A percentile compares a stretch with the other conserved stretches of the same genome.
These are phyloP conservation scores for Pelargonium nanum DNA, from an alignment of 345 rosid species.

Conservation along the genomic window DNA sequence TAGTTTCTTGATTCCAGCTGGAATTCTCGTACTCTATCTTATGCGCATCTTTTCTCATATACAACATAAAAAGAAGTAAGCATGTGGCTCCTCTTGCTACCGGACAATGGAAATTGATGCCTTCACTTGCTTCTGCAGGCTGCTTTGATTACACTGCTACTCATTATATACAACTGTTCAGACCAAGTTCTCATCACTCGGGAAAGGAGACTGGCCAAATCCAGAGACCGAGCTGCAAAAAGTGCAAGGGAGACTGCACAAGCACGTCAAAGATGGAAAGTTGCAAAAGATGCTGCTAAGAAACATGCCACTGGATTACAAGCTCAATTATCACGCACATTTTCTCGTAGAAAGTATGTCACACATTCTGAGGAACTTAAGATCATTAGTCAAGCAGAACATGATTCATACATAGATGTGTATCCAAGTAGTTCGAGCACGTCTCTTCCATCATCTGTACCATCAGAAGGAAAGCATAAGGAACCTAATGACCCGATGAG, in stretches of 20 bases:
- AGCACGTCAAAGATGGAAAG: constrained; percentile 73
- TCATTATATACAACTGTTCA: constrained; percentile 79
- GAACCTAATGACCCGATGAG: constrained; percentile 22
- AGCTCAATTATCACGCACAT: constrained; percentile 46
- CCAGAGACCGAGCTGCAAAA: constrained; percentile 81
- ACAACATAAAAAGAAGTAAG: no score
- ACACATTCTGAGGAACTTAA: constrained; percentile 26
- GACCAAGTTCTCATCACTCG: constrained; percentile 72
- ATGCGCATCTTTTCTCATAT: no score
- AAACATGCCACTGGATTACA: constrained; percentile 62
- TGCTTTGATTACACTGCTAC: constrained; percentile 55
- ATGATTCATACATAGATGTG: constrained; percentile 24
- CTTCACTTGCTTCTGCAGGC: constrained; percentile 44
- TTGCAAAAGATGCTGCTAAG: constrained; percentile 57
- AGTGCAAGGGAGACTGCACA: constrained; percentile 54
- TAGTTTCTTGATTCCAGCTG: no score
- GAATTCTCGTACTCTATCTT: no score
- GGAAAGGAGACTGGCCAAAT: constrained; percentile 65
- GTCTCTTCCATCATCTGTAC: constrained; percentile 14
- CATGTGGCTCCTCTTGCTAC: background rate
- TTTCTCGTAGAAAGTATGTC: constrained; percentile 37
- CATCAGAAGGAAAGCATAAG: constrained; percentile 19
- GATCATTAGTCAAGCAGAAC: constrained; percentile 33
- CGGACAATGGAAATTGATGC: constrained; percentile 1
- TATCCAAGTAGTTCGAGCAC: constrained; percentile 21